phyloP scores from a whole-genome alignment of 2,329 filamentous ascomycete genomes.

The Ophiostoma ips region DNA sequence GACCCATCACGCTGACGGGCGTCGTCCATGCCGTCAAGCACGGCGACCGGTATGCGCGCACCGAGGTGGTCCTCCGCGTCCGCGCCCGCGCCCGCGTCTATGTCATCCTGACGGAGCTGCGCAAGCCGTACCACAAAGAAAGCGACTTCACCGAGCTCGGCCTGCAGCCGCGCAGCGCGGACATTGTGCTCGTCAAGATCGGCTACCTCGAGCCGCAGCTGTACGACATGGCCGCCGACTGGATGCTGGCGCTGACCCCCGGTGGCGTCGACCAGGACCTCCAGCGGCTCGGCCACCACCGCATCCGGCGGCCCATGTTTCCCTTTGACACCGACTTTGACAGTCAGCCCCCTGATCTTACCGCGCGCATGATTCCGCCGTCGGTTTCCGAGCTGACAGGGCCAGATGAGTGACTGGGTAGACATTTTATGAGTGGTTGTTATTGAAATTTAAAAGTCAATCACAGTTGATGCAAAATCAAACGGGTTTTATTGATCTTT shows the following conservation, averaged over 20 bases:
- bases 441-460: no score
- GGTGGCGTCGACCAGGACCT: conserved; percentile 41
- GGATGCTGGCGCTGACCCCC: conserved; percentile 40
- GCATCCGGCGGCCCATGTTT: conserved; percentile 34
- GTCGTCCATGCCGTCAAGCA: conserved; percentile 34
- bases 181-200: conserved; percentile 42
- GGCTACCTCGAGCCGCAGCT: conserved; percentile 41
- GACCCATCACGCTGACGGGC: conserved; percentile 36
- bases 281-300: conserved; percentile 30
- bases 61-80: conserved; percentile 35
- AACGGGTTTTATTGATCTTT: no score
- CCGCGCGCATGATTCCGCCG: conserved; percentile 14
- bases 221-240: conserved; percentile 37
- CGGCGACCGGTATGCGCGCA: conserved; percentile 32
- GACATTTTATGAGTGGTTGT: no score
- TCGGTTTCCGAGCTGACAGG: conserved; percentile 11
- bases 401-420: conserved; percentile 9
- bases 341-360: conserved; percentile 12
- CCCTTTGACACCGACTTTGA: conserved; percentile 15
- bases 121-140: conserved; percentile 41
- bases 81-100: conserved; percentile 30
- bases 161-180: conserved; percentile 29
- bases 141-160: conserved; percentile 35
- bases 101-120: conserved; percentile 35
- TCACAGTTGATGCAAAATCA: no score